Conservation (phyloP, 2,329 filamentous ascomycete genomes). For the Pseudocercospora ulei region DNA sequence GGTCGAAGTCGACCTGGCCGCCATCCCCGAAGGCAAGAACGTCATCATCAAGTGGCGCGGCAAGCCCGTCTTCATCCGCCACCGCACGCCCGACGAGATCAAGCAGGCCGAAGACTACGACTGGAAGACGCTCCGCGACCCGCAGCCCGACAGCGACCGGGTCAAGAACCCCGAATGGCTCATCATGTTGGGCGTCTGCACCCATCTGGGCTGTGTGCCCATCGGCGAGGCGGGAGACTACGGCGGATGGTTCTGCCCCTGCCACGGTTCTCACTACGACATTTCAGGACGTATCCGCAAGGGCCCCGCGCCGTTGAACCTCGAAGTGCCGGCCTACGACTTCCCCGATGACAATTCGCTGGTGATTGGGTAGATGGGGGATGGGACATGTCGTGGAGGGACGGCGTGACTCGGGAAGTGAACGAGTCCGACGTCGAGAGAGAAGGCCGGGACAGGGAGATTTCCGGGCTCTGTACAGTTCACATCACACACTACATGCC, state of each 20-base stretch:
- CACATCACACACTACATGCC: conserved; percentile 15
- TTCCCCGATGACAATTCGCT: conserved; percentile 85
- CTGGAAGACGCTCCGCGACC: conserved; percentile 75
- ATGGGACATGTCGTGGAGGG: background rate
- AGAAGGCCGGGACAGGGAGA: conserved; percentile 6
- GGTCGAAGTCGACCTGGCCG: conserved; percentile 87
- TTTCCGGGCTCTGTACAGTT: conserved; percentile 15
- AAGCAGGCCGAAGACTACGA: conserved; percentile 85
- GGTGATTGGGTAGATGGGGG: conserved; percentile 69
- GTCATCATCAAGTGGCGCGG: conserved; percentile 99
- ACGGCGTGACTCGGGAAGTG: background rate
- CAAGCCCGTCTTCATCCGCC: conserved; percentile 99
- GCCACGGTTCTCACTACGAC: conserved; percentile 99
- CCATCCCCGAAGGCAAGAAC: conserved; percentile 99
- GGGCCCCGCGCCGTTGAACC: conserved; percentile 92
- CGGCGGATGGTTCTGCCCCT: conserved; percentile 99
- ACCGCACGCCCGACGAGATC: conserved; percentile 89
- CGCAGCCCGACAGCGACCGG: conserved; percentile 80
- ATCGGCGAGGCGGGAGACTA: conserved; percentile 98
- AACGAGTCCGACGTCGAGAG: conserved; percentile 1
- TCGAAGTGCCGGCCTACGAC: conserved; percentile 85
- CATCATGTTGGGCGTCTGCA: conserved; percentile 98
- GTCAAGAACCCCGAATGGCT: conserved; percentile 98
- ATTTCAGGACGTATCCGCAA: conserved; percentile 97
- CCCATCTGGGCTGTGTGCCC: conserved; percentile 96